Conservation (phyloP, 2,329 filamentous ascomycete species). For the Magnaporthales sp. region DNA sequence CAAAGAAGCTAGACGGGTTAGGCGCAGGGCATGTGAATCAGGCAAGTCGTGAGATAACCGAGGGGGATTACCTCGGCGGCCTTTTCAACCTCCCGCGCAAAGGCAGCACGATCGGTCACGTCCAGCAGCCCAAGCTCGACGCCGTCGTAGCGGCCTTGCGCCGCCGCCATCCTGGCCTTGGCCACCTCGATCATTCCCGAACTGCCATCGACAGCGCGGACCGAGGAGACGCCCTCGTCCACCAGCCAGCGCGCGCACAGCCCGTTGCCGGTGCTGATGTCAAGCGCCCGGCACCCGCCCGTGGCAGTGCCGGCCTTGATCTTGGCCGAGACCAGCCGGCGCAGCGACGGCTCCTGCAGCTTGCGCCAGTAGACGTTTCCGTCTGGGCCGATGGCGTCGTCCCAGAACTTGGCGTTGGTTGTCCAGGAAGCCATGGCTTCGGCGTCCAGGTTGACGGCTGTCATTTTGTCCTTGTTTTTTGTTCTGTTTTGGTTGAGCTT, state of each 20-base stretch:
- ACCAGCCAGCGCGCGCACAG: slow-evolving; percentile 36
- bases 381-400: slow-evolving; percentile 25
- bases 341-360: slow-evolving; percentile 31
- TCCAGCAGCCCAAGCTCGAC: slow-evolving; percentile 27
- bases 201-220: slow-evolving; percentile 34
- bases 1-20: too few relatives aligned
- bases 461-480: not conserved
- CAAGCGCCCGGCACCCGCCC: slow-evolving; percentile 25
- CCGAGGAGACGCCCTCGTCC: slow-evolving; percentile 23
- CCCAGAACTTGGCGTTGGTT: slow-evolving; percentile 32
- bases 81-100: not conserved
- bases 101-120: slow-evolving; percentile 20
- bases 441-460: slow-evolving; percentile 7
- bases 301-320: slow-evolving; percentile 3
- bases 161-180: slow-evolving; percentile 9
- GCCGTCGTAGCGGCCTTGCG: slow-evolving; percentile 8
- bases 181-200: slow-evolving; percentile 30
- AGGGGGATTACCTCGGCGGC: slow-evolving; percentile 1
- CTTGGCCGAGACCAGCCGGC: slow-evolving; percentile 20
- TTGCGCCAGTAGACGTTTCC: slow-evolving; percentile 36
- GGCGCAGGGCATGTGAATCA: too few relatives aligned
- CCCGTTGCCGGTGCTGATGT: slow-evolving; percentile 41
- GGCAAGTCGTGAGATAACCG: not conserved
- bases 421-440: slow-evolving; percentile 27
- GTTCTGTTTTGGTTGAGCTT: not conserved